Evolutionary conservation across 1,139 yeast genomes (phyloP), one percentile per base, ranked within the genome.

Genomic region (Tardiomyces blankii): DNA sequence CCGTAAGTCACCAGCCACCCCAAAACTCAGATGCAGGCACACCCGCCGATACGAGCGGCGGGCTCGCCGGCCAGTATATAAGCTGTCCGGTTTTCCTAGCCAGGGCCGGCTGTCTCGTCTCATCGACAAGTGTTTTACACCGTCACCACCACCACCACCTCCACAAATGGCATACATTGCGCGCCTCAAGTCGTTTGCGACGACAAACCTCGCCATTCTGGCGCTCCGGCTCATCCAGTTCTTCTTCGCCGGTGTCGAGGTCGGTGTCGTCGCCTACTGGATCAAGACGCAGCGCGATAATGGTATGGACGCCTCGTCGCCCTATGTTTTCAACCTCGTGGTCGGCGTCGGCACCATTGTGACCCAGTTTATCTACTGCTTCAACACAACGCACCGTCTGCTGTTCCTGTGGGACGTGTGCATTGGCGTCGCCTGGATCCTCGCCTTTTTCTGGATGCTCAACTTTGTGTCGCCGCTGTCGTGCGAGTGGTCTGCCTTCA

Each of bases 181-280:
- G n/a, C 38, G 42, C 16, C 32, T 54, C 49, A 45, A 46, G 47
- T 55, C 60, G 6, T 49, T 61, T 44, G 61, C 63, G 9, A 55
- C 63, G 16, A 55, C 60, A 50, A 61, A 61, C 50, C 49, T 61
- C 44, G 51, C 57, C 30, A 52, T 59, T 11, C 51, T 61, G 41
- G 50, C 55, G 18, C 48, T 61, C 35, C 53, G 65, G 19, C 54
- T 61, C 33, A 54, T 61, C 27, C 63, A 61, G 46, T 55, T 60
- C 50, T 61, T 61, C 53, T 61, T 61, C 45, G 62, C 61, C 23
- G 65, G 65, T 18, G 49, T 60, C 39, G 58, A 55, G 18, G 54
- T 58, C 7, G 65, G 65, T 13, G 49, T 61, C 41, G 54, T 59
- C 54, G 61, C 60, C 23, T 54, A 56, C 51, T 59, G 51, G 47